Evolutionary conservation across 2,329 filamentous ascomycete species (phyloP).

Genomic region (Pseudogymnoascus sp.): DNA sequence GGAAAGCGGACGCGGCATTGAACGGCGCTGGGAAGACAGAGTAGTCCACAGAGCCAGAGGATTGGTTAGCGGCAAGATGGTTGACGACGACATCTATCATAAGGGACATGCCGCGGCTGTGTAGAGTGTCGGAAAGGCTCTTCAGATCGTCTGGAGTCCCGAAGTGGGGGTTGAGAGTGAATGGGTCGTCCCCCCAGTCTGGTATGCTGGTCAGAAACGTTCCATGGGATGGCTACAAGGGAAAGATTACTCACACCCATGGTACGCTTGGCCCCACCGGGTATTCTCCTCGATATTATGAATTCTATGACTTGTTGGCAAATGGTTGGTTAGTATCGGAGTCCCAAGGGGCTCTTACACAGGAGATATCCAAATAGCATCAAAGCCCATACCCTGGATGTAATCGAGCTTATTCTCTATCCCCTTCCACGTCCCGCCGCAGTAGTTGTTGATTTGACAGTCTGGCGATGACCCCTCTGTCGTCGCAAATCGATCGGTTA

Average conservation of each 20-base stretch:
- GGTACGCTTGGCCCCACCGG: conserved; percentile 35
- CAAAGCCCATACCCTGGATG: conserved; percentile 41
- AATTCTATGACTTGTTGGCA: background rate
- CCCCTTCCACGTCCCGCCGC: conserved; percentile 42
- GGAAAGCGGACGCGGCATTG: conserved; percentile 49
- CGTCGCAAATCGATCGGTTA: conserved; percentile 35
- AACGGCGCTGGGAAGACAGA: conserved; percentile 41
- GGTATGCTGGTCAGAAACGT: background rate
- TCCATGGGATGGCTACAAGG: background rate
- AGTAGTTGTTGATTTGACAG: conserved; percentile 29
- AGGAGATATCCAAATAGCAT: conserved; percentile 33
- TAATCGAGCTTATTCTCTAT: conserved; percentile 41
- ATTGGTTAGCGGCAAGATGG: conserved; percentile 42
- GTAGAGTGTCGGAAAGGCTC: conserved; percentile 33
- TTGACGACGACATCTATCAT: conserved; percentile 42
- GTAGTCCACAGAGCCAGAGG: conserved; percentile 41
- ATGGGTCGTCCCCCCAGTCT: conserved; percentile 36
- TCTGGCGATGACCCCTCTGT: conserved; percentile 23
- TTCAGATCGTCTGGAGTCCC: conserved; percentile 37
- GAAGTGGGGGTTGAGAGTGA: conserved; percentile 37
- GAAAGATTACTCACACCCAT: conserved; percentile 32
- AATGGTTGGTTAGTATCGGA: conserved; percentile 34
- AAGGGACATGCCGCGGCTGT: conserved; percentile 36
- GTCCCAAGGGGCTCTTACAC: conserved; percentile 16
- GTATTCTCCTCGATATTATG: conserved; percentile 26